phyloP scores from a whole-genome alignment of 75 land plant species.

The Cryptomeria japonica region DNA sequence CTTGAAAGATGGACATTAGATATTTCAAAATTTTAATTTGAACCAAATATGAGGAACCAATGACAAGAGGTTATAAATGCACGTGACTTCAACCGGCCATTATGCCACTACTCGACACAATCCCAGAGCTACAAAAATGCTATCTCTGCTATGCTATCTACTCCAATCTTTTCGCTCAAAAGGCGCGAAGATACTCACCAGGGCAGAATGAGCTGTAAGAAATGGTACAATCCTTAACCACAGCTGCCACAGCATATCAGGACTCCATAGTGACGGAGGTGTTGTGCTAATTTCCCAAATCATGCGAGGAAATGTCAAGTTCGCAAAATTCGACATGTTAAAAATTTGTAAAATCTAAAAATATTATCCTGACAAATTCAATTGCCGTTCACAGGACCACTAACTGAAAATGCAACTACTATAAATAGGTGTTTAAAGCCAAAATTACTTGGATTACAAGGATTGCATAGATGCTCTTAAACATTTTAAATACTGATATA shows the following conservation, averaged over 20 bases:
- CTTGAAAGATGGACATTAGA: background rate
- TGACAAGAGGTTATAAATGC: background rate
- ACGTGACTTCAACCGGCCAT: background rate
- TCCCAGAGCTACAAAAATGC: background rate
- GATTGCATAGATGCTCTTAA: background rate
- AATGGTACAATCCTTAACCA: slow-evolving; percentile 2
- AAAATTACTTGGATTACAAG: background rate
- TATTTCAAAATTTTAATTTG: background rate
- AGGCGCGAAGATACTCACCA: background rate
- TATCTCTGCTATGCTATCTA: background rate
- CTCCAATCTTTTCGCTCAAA: background rate
- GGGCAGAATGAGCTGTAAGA: background rate
- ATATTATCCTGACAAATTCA: background rate
- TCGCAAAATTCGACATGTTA: background rate
- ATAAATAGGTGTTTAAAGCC: background rate
- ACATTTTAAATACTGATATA: background rate
- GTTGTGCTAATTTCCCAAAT: slow-evolving; percentile 5
- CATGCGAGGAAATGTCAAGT: background rate
- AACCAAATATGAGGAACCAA: background rate
- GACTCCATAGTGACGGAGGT: background rate
- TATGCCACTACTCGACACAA: background rate
- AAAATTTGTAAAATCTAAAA: background rate
- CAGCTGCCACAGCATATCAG: slow-evolving; percentile 5
- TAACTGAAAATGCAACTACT: background rate
- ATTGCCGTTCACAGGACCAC: background rate